Evolutionary conservation across 768 basidiomycete genomes (phyloP).

Genomic region (Tremella yokohamensis): DNA sequence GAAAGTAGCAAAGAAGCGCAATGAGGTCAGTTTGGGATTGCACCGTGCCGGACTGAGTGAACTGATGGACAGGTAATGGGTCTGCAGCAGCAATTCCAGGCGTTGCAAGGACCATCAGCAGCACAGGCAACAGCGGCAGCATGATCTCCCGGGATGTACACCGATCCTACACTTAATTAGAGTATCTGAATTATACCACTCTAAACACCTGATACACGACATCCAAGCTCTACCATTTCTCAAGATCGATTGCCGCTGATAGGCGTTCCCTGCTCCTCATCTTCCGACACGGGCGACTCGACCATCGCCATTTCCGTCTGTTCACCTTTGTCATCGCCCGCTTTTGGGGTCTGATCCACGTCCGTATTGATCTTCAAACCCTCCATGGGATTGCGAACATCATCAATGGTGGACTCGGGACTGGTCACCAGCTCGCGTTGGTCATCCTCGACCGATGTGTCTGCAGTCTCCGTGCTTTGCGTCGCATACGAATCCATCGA

Average conservation of each 20-base stretch:
- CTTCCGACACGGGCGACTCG: slow-evolving; percentile 11
- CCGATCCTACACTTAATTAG: too few relatives aligned
- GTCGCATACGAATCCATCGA: slow-evolving; percentile 44
- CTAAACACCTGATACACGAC: too few relatives aligned
- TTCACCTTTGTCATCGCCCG: slow-evolving; percentile 5
- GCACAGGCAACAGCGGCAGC: not conserved
- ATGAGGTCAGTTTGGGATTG: slow-evolving; percentile 54
- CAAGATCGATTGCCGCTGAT: not conserved
- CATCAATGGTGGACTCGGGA: slow-evolving; percentile 3
- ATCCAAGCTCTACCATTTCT: slow-evolving; percentile 1
- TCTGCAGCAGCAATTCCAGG: slow-evolving; percentile 38
- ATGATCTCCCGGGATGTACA: not conserved
- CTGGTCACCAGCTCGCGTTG: not conserved
- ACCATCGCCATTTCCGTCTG: slow-evolving; percentile 10
- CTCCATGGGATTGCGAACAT: not conserved
- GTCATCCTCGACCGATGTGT: slow-evolving; percentile 1
- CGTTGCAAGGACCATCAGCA: not conserved
- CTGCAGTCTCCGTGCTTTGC: slow-evolving; percentile 11
- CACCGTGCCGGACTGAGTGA: slow-evolving; percentile 3
- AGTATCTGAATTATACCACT: too few relatives aligned
- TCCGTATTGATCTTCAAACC: slow-evolving; percentile 7
- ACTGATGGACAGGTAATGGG: slow-evolving; percentile 24
- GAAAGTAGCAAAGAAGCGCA: slow-evolving; percentile 75
- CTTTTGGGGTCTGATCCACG: not conserved
- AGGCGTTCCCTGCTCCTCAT: not conserved